phyloP scores from a whole-genome alignment of 2,329 filamentous ascomycete species.

The Colletotrichum sp. region DNA sequence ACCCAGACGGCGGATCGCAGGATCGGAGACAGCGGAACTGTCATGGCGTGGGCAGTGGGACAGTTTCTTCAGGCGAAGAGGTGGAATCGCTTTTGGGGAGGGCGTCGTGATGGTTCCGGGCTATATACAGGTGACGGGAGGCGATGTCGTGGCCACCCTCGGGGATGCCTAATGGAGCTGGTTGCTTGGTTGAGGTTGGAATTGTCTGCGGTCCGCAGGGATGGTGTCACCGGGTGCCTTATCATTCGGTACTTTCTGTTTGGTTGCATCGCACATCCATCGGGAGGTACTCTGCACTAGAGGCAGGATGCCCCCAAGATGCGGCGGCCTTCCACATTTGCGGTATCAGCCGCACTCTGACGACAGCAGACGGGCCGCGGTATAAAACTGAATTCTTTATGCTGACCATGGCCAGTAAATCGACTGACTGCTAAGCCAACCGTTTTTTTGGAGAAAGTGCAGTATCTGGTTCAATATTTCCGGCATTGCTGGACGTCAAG shows the following conservation, averaged over 20 bases:
- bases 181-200: slow-evolving; percentile 18
- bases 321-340: slow-evolving; percentile 17
- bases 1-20: slow-evolving; percentile 53
- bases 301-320: background rate
- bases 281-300: background rate
- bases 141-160: background rate
- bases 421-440: background rate
- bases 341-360: slow-evolving; percentile 16
- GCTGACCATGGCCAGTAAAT: background rate
- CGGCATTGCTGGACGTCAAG: background rate
- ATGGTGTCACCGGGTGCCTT: background rate
- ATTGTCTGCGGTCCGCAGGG: slow-evolving; percentile 16
- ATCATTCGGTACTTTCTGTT: background rate
- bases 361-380: slow-evolving; percentile 1
- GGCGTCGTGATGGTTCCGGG: background rate
- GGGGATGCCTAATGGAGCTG: background rate
- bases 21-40: slow-evolving; percentile 33
- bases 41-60: slow-evolving; percentile 24
- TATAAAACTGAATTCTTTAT: background rate
- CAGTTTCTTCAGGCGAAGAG: background rate
- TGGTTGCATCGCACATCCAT: rapidly evolving
- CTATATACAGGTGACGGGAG: slow-evolving; percentile 12
- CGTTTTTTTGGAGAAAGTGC: background rate
- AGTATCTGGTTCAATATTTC: background rate
- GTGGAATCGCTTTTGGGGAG: background rate